Conservation (phyloP, 2,329 filamentous ascomycete genomes). For the Mycocentrospora acerina region DNA sequence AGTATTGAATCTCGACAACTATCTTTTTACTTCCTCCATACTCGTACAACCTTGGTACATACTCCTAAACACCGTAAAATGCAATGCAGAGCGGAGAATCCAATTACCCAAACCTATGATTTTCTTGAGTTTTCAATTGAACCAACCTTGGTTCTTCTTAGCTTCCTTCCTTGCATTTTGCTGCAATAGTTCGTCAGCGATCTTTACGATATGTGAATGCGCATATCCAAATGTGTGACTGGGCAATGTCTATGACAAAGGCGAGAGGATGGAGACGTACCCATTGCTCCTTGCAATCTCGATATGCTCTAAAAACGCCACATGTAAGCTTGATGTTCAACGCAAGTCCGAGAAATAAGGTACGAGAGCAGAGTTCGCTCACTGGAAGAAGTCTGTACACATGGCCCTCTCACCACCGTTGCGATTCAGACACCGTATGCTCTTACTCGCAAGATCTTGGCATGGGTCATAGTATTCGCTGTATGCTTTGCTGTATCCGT, state of each 20-base stretch:
- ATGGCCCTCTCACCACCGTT: conserved; percentile 86
- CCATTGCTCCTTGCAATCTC: conserved; percentile 94
- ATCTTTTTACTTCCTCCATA: no score
- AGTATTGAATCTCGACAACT: no score
- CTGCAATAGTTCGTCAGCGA: conserved; percentile 10
- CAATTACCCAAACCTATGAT: neutral
- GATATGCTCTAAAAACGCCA: conserved; percentile 69
- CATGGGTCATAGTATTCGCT: conserved; percentile 96
- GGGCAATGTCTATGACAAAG: neutral
- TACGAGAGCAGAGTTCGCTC: conserved; percentile 10
- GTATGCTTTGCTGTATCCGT: conserved; percentile 69
- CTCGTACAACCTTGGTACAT: no score
- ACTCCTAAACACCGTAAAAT: neutral
- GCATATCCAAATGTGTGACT: neutral
- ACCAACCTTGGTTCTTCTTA: conserved; percentile 22
- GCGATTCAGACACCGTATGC: conserved; percentile 83
- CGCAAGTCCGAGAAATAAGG: conserved; percentile 1
- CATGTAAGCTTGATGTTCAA: no score
- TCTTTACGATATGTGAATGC: neutral
- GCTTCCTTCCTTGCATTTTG: conserved; percentile 27
- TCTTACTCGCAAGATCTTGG: conserved; percentile 84
- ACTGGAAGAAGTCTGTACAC: conserved; percentile 97
- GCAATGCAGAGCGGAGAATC: conserved; percentile 5
- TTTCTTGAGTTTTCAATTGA: conserved; percentile 8
- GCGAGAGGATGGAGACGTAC: conserved; percentile 53